These are phyloP conservation scores for Lepidium aucheri DNA, from an alignment of 345 rosid genomes.

Conservation along the genomic window DNA sequence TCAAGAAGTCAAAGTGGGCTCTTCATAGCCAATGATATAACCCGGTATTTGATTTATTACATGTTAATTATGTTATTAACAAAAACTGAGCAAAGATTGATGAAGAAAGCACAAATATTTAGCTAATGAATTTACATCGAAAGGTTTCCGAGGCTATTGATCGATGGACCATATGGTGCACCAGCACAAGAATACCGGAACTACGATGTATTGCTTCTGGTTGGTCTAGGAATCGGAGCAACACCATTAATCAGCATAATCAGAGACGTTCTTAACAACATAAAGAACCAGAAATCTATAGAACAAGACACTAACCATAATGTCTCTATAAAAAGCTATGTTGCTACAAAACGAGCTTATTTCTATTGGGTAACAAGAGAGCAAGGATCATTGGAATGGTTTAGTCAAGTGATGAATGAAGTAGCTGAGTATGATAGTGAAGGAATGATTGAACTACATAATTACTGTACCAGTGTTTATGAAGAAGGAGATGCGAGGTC, in stretches of 20 bases:
- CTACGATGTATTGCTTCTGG: conserved; percentile 68
- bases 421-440: conserved; percentile 53
- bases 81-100: not conserved
- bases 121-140: not conserved
- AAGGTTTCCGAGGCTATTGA: conserved; percentile 61
- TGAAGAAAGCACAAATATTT: not conserved
- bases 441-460: conserved; percentile 57
- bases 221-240: conserved; percentile 80
- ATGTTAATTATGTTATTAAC: not conserved
- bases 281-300: conserved; percentile 46
- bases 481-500: conserved; percentile 92
- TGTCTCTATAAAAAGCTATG: conserved; percentile 27
- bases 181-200: conserved; percentile 76
- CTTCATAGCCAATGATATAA: conserved; percentile 33
- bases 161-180: conserved; percentile 84
- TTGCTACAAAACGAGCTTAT: conserved; percentile 55
- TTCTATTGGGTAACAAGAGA: conserved; percentile 86
- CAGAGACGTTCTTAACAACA: conserved; percentile 71
- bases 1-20: conserved; percentile 52
- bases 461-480: conserved; percentile 64
- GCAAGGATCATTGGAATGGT: conserved; percentile 83
- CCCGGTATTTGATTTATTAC: conserved; percentile 32
- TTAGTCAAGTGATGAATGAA: conserved; percentile 63
- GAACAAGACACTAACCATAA: conserved; percentile 30
- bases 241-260: conserved; percentile 76